Percentiles rank a stretch among this genome's conserved stretches.
Evolutionary conservation across 2,329 filamentous ascomycete genomes (phyloP).

Genomic region (Tolypocladium paradoxum): DNA sequence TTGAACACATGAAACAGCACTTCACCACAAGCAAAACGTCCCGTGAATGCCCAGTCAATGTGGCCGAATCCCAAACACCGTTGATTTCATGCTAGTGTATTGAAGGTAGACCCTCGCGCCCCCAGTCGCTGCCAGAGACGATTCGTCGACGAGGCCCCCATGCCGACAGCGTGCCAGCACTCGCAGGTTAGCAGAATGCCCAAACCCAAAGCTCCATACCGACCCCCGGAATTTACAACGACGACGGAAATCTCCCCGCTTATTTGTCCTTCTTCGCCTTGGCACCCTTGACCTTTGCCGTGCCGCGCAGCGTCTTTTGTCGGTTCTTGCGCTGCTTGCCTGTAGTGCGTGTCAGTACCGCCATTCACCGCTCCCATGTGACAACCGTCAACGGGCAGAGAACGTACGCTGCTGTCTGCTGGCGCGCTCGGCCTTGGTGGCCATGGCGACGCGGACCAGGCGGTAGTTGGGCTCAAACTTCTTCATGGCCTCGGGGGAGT

Average conservation of each 20-base stretch:
- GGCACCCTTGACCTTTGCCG: constrained; percentile 95
- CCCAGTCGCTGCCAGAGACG: constrained; percentile 18
- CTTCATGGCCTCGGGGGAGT: constrained; percentile 96
- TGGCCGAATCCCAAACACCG: constrained; percentile 31
- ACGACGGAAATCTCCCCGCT: constrained; percentile 25
- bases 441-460: constrained; percentile 85
- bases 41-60: constrained; percentile 5
- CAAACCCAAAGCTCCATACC: constrained; percentile 17
- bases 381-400: not conserved
- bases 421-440: constrained; percentile 91
- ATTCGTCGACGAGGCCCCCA: constrained; percentile 13
- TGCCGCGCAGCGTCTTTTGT: constrained; percentile 95
- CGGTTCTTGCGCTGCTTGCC: constrained; percentile 99
- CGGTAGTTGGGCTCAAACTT: constrained; percentile 99
- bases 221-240: constrained; percentile 20
- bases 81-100: constrained; percentile 33
- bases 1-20: not conserved
- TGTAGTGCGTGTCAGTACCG: constrained; percentile 33
- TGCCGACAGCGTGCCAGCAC: constrained; percentile 13
- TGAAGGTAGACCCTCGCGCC: constrained; percentile 18
- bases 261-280: constrained; percentile 92
- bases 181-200: constrained; percentile 16
- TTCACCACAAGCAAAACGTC: not conserved
- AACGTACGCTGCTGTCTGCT: constrained; percentile 98
- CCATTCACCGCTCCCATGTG: not conserved